Conservation (phyloP, 2,329 filamentous ascomycete genomes). For the Cadophora sp. region DNA sequence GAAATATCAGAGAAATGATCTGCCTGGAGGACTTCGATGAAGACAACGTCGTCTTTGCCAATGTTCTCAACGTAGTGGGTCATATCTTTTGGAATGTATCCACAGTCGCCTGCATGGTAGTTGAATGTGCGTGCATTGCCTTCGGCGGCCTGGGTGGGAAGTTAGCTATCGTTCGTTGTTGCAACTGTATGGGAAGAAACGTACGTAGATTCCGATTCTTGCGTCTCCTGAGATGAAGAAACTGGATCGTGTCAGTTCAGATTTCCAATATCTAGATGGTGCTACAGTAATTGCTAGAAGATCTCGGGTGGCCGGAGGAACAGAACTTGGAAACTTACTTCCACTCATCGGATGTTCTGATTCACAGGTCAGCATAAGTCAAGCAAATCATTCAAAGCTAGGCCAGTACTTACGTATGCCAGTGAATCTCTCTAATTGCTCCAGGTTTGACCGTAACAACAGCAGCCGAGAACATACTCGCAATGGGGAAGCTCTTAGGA, state of each 20-base stretch:
- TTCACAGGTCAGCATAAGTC: conserved; percentile 52
- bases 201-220: background rate
- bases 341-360: conserved; percentile 53
- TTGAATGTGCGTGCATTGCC: conserved; percentile 58
- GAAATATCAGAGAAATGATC: conserved; percentile 64
- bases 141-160: conserved; percentile 3
- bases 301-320: no score
- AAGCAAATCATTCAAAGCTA: no score
- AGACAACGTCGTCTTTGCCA: conserved; percentile 76
- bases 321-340: conserved; percentile 53
- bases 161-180: background rate
- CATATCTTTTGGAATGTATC: conserved; percentile 49
- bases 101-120: conserved; percentile 74
- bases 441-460: background rate
- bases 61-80: conserved; percentile 85
- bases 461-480: background rate
- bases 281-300: no score
- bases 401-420: background rate
- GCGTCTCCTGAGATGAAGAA: background rate
- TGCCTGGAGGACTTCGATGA: conserved; percentile 77
- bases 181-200: background rate
- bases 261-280: background rate
- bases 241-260: background rate
- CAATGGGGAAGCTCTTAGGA: conserved; percentile 51
- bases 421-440: background rate